Evolutionary conservation across 148 eudicot species (phyloP), one percentile per base, ranked within the genome.

Genomic region (Chenopodium berlandieri): DNA sequence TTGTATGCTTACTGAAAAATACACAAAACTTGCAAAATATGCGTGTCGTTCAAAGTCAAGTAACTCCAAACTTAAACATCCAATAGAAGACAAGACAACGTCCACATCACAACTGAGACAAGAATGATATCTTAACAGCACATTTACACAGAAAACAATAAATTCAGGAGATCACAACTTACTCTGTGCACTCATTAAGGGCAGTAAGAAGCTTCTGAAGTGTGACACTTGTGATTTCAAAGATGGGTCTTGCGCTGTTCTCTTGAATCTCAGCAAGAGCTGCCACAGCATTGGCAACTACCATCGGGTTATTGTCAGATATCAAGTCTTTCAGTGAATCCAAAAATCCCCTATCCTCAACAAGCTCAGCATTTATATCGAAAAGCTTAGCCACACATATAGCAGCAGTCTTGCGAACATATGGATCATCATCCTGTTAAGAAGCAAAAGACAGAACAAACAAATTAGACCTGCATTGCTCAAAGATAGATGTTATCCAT

Each of bases 251-350:
- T 83, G 87, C 86, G 81, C 98, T 92, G 80, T 84, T 91, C 84
- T 96, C 99, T 82, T 96, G 98, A 88, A 96, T 94, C 89, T 96
- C 99, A 23, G 99, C 95, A 80, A 97, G 93, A 78, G 99, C 97
- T 34, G 99, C 99, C 78, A 97, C 98, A 85, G 99, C 99, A 89
- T 97, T 97, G 78, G 99, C 99, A 78, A 97, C 99, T 80, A 97
- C 99, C 99, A 97, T 97, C 31, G 99, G 99, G 75, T 97, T 97
- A 86, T 97, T 97, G 84, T 97, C 99, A 75, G 99, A 97, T 86
- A 96, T 96, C 85, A 96, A 89, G 86, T 96, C 99, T 88, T 94
- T 96, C 82, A 96, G 91, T 25, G 98, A 88, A 82, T 96, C 99
- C 82, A 96, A 86, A 86, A 96, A 96, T 37, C 99, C 99, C 80